Percentiles rank a stretch among this genome's conserved stretches.
phyloP scores from a whole-genome alignment of 192 early-diverging fungal species.

The Coemansia sp. region DNA sequence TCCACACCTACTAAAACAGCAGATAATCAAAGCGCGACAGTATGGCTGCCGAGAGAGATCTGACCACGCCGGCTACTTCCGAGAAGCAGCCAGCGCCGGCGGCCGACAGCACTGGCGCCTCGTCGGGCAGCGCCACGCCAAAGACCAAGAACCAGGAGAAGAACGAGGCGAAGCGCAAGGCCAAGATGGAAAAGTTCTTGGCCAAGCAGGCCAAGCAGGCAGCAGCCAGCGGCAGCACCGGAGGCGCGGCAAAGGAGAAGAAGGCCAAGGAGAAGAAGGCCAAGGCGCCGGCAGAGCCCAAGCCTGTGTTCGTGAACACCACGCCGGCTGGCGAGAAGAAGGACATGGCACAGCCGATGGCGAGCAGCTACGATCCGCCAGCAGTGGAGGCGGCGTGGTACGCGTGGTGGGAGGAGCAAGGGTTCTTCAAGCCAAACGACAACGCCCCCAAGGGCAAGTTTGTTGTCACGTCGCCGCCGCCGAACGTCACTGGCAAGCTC shows the following conservation, averaged over 20 bases:
- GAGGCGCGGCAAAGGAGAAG: slow-evolving; percentile 3
- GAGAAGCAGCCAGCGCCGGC: too few relatives aligned
- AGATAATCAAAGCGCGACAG: too few relatives aligned
- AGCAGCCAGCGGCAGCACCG: not conserved
- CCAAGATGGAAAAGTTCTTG: slow-evolving; percentile 88
- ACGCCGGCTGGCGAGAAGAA: slow-evolving; percentile 88
- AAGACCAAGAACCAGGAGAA: slow-evolving; percentile 81
- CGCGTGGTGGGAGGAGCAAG: slow-evolving; percentile 93
- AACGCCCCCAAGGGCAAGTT: slow-evolving; percentile 71
- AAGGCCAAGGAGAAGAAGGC: slow-evolving; percentile 51
- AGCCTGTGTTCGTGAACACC: slow-evolving; percentile 65
- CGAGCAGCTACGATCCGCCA: slow-evolving; percentile 75
- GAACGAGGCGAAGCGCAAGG: slow-evolving; percentile 85
- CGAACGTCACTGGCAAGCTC: slow-evolving; percentile 97
- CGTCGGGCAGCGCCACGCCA: not conserved
- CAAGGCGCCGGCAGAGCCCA: slow-evolving; percentile 51
- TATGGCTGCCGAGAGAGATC: too few relatives aligned
- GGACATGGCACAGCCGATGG: slow-evolving; percentile 64
- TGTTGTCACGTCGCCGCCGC: slow-evolving; percentile 93
- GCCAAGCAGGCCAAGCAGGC: slow-evolving; percentile 70
- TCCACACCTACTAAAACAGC: too few relatives aligned
- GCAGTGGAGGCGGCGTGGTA: slow-evolving; percentile 97
- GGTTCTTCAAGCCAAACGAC: slow-evolving; percentile 82
- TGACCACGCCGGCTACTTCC: too few relatives aligned
- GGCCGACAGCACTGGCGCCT: not conserved